These are phyloP conservation scores for Citrus reticulata DNA, from an alignment of 345 rosid genomes.

Conservation along the genomic window DNA sequence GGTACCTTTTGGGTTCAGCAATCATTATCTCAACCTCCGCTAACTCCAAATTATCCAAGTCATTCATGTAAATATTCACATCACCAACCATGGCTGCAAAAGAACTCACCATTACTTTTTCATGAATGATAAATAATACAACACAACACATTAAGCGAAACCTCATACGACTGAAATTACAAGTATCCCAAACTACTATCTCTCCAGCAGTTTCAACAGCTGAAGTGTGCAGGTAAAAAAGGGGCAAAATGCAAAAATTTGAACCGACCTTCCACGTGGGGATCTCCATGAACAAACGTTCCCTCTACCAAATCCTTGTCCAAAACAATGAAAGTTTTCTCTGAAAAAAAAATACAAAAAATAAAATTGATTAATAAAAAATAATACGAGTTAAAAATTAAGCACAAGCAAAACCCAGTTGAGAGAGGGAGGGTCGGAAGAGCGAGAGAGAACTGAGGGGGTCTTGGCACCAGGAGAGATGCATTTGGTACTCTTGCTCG, in stretches of 20 bases:
- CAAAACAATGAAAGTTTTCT: slow-evolving; percentile 82
- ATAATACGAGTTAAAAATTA: not conserved
- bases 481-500: slow-evolving; percentile 77
- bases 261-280: slow-evolving; percentile 68
- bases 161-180: not conserved
- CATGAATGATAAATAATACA: not conserved
- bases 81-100: slow-evolving; percentile 86
- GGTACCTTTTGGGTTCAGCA: slow-evolving; percentile 75
- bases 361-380: slow-evolving; percentile 7
- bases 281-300: slow-evolving; percentile 51
- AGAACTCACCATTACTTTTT: not conserved
- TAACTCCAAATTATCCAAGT: slow-evolving; percentile 68
- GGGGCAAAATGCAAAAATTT: not conserved
- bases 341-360: slow-evolving; percentile 39
- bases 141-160: not conserved
- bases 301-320: slow-evolving; percentile 64
- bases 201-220: not conserved
- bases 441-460: slow-evolving; percentile 51
- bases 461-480: slow-evolving; percentile 85
- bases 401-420: not conserved
- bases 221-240: not conserved
- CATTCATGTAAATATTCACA: slow-evolving; percentile 93
- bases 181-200: too few species aligned
- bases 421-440: not conserved
- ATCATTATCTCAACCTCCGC: slow-evolving; percentile 96